These are phyloP conservation scores for Phytophthora cryptogea DNA, from an alignment of 352 stramenopile species.

Conservation along the genomic window DNA sequence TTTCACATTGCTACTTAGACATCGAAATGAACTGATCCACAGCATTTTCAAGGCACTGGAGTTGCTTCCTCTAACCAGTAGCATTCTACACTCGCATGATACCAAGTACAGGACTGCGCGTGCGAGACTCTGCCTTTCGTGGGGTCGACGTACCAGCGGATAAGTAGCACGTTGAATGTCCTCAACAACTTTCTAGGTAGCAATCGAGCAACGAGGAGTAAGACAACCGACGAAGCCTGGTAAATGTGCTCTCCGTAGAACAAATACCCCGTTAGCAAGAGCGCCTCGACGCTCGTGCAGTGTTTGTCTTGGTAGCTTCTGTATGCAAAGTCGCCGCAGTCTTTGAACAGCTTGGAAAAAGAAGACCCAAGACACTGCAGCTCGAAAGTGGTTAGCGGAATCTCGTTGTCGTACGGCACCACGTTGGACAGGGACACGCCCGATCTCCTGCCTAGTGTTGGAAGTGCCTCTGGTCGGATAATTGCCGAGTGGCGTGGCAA, in stretches of 20 bases:
- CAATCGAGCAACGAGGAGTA: constrained; percentile 12
- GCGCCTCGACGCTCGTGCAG: constrained; percentile 16
- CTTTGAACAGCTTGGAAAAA: constrained; percentile 23
- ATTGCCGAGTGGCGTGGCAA: not conserved
- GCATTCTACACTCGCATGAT: constrained; percentile 10
- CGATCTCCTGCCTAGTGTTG: not conserved
- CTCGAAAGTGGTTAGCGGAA: constrained; percentile 19
- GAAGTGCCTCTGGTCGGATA: not conserved
- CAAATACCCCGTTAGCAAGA: constrained; percentile 20
- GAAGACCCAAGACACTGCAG: constrained; percentile 20
- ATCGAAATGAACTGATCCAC: too few relatives aligned
- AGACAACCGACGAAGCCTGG: constrained; percentile 14
- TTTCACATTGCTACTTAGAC: too few relatives aligned
- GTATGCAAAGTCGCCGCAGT: constrained; percentile 29
- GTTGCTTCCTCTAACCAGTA: constrained; percentile 6
- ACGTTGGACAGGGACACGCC: not conserved
- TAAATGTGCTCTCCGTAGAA: constrained; percentile 23
- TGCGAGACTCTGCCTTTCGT: constrained; percentile 10
- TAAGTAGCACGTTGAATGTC: constrained; percentile 20
- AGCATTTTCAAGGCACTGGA: not conserved
- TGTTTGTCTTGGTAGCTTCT: not conserved
- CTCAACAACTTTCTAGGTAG: constrained; percentile 13
- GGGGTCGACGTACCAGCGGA: constrained; percentile 24
- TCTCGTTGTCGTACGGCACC: not conserved
- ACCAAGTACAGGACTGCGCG: constrained; percentile 21